Percentiles rank a stretch among this genome's conserved stretches.
Evolutionary conservation across 352 stramenopile genomes (phyloP).

Genomic region (Phytopythium montanum): DNA sequence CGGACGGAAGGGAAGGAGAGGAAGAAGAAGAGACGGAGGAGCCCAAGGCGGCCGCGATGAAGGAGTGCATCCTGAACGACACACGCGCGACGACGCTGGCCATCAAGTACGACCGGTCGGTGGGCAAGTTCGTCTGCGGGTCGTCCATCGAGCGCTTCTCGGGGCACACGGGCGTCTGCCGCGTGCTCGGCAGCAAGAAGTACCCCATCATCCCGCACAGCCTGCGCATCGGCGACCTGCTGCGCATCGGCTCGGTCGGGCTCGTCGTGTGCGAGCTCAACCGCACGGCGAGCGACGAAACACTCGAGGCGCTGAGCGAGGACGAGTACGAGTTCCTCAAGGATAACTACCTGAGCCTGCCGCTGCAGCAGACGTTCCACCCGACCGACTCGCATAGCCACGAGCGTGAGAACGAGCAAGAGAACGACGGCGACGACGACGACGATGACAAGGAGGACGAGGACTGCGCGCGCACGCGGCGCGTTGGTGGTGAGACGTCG

Average conservation of each 20-base stretch:
- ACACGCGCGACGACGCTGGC: conserved; percentile 73
- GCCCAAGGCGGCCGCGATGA: conserved; percentile 32
- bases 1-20: conserved; percentile 12
- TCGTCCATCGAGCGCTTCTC: conserved; percentile 90
- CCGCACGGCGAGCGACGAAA: conserved; percentile 57
- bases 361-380: conserved; percentile 80
- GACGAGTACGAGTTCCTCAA: conserved; percentile 87
- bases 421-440: conserved; percentile 23
- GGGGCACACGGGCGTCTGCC: conserved; percentile 88
- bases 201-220: conserved; percentile 74
- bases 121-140: conserved; percentile 78
- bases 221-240: conserved; percentile 76
- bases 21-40: conserved; percentile 11
- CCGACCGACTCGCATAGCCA: conserved; percentile 28
- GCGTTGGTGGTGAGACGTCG: conserved; percentile 52
- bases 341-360: conserved; percentile 83
- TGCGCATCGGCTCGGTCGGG: conserved; percentile 89
- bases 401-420: conserved; percentile 31
- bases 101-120: conserved; percentile 59
- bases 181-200: conserved; percentile 87
- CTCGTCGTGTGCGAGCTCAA: conserved; percentile 92
- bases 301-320: conserved; percentile 71
- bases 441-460: conserved; percentile 27
- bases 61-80: conserved; percentile 83
- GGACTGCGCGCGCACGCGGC: conserved; percentile 19